Base-by-base conservation (phyloP, 2,329 filamentous ascomycete genomes). In the Curvularia hawaiiensis region DNA sequence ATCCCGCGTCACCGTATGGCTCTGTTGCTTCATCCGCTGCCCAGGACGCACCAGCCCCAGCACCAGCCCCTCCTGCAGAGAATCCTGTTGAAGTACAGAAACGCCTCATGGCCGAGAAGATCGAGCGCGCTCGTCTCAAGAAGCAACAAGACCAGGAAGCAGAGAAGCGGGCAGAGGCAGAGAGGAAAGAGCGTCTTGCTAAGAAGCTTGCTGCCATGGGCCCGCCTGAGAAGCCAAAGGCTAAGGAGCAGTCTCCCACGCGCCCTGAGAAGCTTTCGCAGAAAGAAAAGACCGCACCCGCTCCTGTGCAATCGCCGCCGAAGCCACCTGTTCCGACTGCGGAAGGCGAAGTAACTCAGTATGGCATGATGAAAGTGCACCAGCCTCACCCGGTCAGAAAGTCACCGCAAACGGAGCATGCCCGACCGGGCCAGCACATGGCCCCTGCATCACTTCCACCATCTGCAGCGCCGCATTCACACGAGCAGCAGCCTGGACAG, bases 131-230 rank as follows among this genome's bases (percentile, higher is more conserved):
- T 14, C 59, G 85, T 84, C 86, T 86, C 51, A 89, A 89, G 20
- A 87, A 88, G 68, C 88, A 89, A 56, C 70, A 73, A 52, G 68
- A 74, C 41, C 54, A 63, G 49, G 73, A 75, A 58, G 88, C 90
- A 56, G 84, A 92, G 72, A 87, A 84, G 20, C 84, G 82, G n/a
- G 88, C 90, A 67, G 89, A 91, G 69, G 88, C 86, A n/a, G 90
- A 85, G 18, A 85, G 83, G 58, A 84, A 85, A 66, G 89, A 91
- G 69, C 85, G 90, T 24, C 87, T 93, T 59, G 84, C 87, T 47
- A 83, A 88, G 70, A 92, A 91, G 74, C 77, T 93, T 46, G 89
- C 89, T 65, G 85, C 86, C 9, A 78, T 93, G 70, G 89, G 88
- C 0, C 86, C 88, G 16, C 80, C 69, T 11, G 68, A 70, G 2